A percentile compares a stretch with the other conserved stretches of the same genome.
Conservation (phyloP, 2,329 filamentous ascomycete genomes). For the Aspergillus pseudoviridinutans region DNA sequence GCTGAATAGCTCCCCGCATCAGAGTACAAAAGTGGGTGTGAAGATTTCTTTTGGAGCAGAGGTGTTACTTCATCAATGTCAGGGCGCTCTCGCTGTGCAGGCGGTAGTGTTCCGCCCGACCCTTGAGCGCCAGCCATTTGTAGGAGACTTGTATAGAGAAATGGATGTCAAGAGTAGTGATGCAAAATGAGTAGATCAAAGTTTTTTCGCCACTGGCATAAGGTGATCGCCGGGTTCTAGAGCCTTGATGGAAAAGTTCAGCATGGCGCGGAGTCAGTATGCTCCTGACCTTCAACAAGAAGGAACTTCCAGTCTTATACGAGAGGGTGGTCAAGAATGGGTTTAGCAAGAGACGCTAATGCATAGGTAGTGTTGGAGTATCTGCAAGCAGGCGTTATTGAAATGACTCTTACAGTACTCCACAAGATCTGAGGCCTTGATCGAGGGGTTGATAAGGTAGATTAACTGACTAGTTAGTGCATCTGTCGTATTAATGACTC, state of each 20-base stretch:
- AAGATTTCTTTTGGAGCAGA: slow-evolving; percentile 8
- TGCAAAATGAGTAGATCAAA: not conserved
- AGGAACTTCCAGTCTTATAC: not conserved
- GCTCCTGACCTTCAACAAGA: not conserved
- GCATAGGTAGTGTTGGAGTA: too few relatives aligned
- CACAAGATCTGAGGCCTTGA: not conserved
- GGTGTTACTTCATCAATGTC: slow-evolving; percentile 16
- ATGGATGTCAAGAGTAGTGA: not conserved
- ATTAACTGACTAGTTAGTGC: too few relatives aligned
- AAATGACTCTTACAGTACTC: not conserved
- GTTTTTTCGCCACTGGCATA: not conserved
- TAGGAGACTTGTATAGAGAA: not conserved
- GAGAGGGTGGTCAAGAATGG: not conserved
- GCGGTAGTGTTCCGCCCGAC: not conserved
- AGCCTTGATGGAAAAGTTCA: not conserved
- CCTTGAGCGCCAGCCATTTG: not conserved
- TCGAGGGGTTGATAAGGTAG: too few relatives aligned
- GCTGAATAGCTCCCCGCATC: slow-evolving; percentile 34
- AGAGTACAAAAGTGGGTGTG: slow-evolving; percentile 24
- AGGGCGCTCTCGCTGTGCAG: not conserved
- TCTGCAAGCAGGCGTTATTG: not conserved
- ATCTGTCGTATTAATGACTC: too few relatives aligned
- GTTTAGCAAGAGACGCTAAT: not conserved
- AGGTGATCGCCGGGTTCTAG: not conserved
- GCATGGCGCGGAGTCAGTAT: not conserved